Base-by-base conservation (phyloP, 2,329 filamentous ascomycete genomes). In the Cercospora citrullina region DNA sequence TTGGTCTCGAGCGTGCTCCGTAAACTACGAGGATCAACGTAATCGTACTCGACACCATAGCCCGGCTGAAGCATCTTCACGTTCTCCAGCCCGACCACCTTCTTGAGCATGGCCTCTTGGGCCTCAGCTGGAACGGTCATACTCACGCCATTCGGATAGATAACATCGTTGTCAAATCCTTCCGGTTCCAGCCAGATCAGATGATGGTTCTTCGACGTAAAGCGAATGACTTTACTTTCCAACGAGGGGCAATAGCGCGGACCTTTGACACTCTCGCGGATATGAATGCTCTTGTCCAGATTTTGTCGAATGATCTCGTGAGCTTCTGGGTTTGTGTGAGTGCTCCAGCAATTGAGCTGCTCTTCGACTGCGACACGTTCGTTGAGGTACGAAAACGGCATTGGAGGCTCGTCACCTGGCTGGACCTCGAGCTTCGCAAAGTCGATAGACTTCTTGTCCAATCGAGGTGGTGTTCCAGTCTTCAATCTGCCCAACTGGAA, bases 21-120 rank as follows among this genome's bases (percentile, higher is more conserved):
- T 3, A 99, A 85, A 73, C 91, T 91, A 63, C 95, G 90, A 18
- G 95, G 95, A 77, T 99, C 95, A 18, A 99, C 92, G 79, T 99
- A 99, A 81, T 98, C 95, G 79, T 99, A 99, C 79, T 99, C 95
- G 1, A 99, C 95, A 7, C 95, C 95, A 76, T 99, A 99, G 8
- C 94, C 95, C 1, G 94, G 91, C 76, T 98, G 94, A 6, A 96
- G 86, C 94, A 99, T 97, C 28, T 85, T 89, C 4, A 93, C 93
- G 68, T 94, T 88, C 76, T 98, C 94, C 1, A 99, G 85, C 0
- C 95, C 95, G n/a, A 82, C 86, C 64, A 99, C 91, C 0, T 93
- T 96, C 65, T 89, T 90, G n/a, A 99, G 84, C 77, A 96, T 88
- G 62, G 90, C 87, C 74, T 92, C 90, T 78, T 99, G 95, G 0